These are phyloP conservation scores for Aspergillus unguis DNA, from an alignment of 2,329 filamentous ascomycete species.

Conservation along the genomic window DNA sequence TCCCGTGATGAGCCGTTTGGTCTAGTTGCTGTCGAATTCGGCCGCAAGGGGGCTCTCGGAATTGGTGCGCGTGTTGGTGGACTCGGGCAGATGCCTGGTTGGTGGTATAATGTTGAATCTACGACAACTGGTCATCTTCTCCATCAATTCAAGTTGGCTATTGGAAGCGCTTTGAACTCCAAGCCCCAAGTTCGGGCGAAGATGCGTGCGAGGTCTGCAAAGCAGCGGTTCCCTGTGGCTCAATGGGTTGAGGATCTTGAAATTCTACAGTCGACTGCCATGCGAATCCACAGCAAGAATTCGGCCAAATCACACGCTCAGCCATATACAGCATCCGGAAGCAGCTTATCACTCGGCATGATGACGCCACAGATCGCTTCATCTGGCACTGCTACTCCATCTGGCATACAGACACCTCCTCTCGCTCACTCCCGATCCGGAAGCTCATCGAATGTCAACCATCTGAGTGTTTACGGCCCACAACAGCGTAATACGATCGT, in stretches of 20 bases:
- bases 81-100: constrained; percentile 67
- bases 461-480: constrained; percentile 34
- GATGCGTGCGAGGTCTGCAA: constrained; percentile 64
- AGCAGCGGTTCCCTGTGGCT: constrained; percentile 64
- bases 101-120: constrained; percentile 68
- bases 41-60: constrained; percentile 64
- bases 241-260: constrained; percentile 66
- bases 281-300: constrained; percentile 54
- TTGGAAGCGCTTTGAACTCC: constrained; percentile 59
- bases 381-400: constrained; percentile 44
- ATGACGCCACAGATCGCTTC: constrained; percentile 33
- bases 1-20: constrained; percentile 68
- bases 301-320: constrained; percentile 30
- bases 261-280: constrained; percentile 58
- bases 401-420: constrained; percentile 38
- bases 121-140: constrained; percentile 61
- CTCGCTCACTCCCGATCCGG: constrained; percentile 28
- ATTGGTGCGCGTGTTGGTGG: constrained; percentile 65
- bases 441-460: constrained; percentile 29
- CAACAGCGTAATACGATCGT: constrained; percentile 39
- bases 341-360: constrained; percentile 41
- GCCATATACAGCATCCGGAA: constrained; percentile 40
- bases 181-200: constrained; percentile 54
- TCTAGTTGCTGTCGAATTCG: constrained; percentile 66
- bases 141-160: constrained; percentile 63